A percentile compares a stretch with the other conserved stretches of the same genome.
Evolutionary conservation across 805 yeast genomes (phyloP).

Genomic region (Zygosaccharomyces bailii): DNA sequence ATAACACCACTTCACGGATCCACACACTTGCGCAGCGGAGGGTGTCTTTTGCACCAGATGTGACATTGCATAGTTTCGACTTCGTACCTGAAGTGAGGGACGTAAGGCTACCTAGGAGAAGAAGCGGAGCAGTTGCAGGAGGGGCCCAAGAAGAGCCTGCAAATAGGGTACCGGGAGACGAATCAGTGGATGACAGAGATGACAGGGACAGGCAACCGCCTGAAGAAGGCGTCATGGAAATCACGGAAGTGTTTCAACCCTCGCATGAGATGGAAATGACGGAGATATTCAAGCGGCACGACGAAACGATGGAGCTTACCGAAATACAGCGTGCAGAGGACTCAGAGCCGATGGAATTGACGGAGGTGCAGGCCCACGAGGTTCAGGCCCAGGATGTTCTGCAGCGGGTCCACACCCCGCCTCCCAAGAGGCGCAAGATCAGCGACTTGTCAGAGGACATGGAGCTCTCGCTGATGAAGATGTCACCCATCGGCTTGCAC

Average conservation of each 20-base stretch:
- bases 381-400: slow-evolving; percentile 8
- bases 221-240: slow-evolving; percentile 24
- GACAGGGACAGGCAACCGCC: slow-evolving; percentile 10
- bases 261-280: slow-evolving; percentile 17
- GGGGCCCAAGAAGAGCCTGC: slow-evolving; percentile 13
- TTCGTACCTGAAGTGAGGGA: slow-evolving; percentile 31
- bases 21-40: slow-evolving; percentile 40
- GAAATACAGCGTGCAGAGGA: slow-evolving; percentile 10
- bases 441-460: slow-evolving; percentile 10
- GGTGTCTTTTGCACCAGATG: slow-evolving; percentile 77
- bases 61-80: slow-evolving; percentile 57
- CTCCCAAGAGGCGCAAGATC: slow-evolving; percentile 11
- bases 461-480: slow-evolving; percentile 24
- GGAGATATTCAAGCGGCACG: neutral
- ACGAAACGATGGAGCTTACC: slow-evolving; percentile 21
- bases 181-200: no score
- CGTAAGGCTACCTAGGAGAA: slow-evolving; percentile 25
- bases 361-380: neutral
- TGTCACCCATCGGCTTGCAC: slow-evolving; percentile 28
- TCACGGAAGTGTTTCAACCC: slow-evolving; percentile 19
- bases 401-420: slow-evolving; percentile 6
- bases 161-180: no score
- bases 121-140: slow-evolving; percentile 14
- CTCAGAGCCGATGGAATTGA: slow-evolving; percentile 12
- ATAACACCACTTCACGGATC: slow-evolving; percentile 32